A percentile compares a stretch with the other conserved stretches of the same genome.
Evolutionary conservation across 2,329 filamentous ascomycete genomes (phyloP).

Genomic region (Cephalotrichum gorgonifer): DNA sequence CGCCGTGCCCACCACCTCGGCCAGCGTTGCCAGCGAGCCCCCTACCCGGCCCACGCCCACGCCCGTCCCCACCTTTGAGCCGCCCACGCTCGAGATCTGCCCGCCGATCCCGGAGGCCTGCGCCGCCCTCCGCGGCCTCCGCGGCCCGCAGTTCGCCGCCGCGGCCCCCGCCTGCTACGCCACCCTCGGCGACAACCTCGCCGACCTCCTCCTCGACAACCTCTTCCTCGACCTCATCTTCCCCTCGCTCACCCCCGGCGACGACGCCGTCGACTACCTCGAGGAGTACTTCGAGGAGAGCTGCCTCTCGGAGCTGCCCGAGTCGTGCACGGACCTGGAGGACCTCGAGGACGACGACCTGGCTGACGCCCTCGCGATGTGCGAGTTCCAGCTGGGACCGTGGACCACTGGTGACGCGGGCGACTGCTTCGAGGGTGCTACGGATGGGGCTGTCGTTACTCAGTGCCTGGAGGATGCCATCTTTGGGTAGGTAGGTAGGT

Average conservation of each 20-base stretch:
- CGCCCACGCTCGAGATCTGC: too few species aligned
- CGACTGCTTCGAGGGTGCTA: too few species aligned
- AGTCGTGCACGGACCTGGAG: constrained; percentile 2
- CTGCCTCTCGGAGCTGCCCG: constrained; percentile 6
- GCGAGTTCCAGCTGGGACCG: constrained; percentile 2
- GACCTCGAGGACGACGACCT: constrained; percentile 4
- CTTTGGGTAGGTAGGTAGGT: too few species aligned
- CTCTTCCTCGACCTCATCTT: too few species aligned
- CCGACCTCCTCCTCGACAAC: neutral
- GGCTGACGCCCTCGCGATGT: neutral
- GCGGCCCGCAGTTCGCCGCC: neutral
- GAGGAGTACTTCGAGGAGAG: neutral
- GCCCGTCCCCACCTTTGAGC: too few species aligned
- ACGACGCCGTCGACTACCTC: constrained; percentile 1
- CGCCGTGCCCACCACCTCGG: too few species aligned
- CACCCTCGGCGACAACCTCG: neutral
- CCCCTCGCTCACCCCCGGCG: neutral
- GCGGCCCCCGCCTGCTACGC: neutral
- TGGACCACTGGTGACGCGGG: neutral
- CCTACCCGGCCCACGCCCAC: too few species aligned
- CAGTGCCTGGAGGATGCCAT: too few species aligned
- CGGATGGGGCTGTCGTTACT: too few species aligned
- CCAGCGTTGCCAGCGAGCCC: too few species aligned
- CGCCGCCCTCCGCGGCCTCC: neutral
- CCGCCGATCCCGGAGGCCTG: neutral